Percentiles rank a stretch among this genome's conserved stretches.
These are phyloP conservation scores for Millerago galiae DNA, from an alignment of 805 yeast genomes.

Conservation along the genomic window DNA sequence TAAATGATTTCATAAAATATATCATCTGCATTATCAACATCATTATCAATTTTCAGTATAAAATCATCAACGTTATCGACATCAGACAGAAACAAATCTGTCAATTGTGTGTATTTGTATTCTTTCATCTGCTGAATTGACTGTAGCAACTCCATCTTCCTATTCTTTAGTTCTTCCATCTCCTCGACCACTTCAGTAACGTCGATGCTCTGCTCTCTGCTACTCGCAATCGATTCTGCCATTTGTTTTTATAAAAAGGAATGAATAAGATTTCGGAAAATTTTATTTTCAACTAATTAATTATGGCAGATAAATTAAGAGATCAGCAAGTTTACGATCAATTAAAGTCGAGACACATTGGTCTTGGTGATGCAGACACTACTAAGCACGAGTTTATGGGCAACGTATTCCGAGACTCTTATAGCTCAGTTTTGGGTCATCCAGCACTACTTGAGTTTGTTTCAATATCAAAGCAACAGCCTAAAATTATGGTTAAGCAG, in stretches of 20 bases:
- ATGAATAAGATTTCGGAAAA: no score
- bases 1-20: conserved; percentile 20
- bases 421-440: conserved; percentile 56
- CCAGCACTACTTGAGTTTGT: conserved; percentile 46
- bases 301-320: conserved; percentile 60
- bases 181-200: conserved; percentile 1
- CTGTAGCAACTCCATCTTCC: not conserved
- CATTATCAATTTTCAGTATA: conserved; percentile 1
- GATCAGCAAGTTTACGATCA: conserved; percentile 52
- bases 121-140: not conserved
- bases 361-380: conserved; percentile 72
- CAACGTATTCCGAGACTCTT: conserved; percentile 62
- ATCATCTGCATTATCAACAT: conserved; percentile 4
- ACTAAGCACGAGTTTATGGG: conserved; percentile 61
- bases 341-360: conserved; percentile 57
- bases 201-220: not conserved
- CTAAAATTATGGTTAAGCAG: conserved; percentile 27
- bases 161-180: not conserved
- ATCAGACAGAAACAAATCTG: conserved; percentile 4
- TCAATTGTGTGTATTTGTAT: conserved; percentile 8
- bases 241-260: no score
- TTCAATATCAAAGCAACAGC: conserved; percentile 45
- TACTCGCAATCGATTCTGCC: no score
- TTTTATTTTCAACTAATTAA: not conserved
- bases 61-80: not conserved